Base-by-base conservation (phyloP, 495 filamentous ascomycete genomes). In the Daldinia bambusicola region DNA sequence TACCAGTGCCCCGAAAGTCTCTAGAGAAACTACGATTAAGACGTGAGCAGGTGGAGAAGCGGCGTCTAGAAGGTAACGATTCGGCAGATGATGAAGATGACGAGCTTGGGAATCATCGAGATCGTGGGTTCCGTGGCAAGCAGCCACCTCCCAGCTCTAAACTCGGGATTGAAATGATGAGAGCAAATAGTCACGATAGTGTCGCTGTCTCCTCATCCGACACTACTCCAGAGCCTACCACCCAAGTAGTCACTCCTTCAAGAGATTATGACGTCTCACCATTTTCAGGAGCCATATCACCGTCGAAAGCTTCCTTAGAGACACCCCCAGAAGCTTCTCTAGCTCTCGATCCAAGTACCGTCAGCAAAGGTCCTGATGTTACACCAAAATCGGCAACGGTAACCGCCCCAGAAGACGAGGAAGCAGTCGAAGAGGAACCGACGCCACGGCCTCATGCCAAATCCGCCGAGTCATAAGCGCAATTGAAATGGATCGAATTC, bases 21-120 rank as follows among this genome's bases (percentile, higher is more conserved):
- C 82, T 86, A 20, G 93, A 97, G 76, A 88, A 91, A 58, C 86
- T 95, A 36, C 88, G 86, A 64, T 91, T 90, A 4, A 94, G 92
- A 78, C 87, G 90, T 12, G 89, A 93, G 59, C 91, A 89, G 10
- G 80, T 93, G 18, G 93, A 95, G 76, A 91, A 88, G 67, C 86
- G 90, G 60, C 86, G 90, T 9, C 84, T 89, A 64, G 93, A 97
- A 66, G 89, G 91, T 70, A 92, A 88, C 12, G 93, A 95, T 72
- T 96, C 92, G 32, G 93, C 93, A 0, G 94, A 96, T 73, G 94
- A 97, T 72, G 94, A 97, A 79, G 94, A 97, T 57, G 94, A 97
- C 57, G 94, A 96, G 73, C 86, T 96, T 10, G 92, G 92, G 8
- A 82, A 86, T 61, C 74, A 83, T 26, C 84, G 84, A 34, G 81